Base-by-base conservation (phyloP, 139 green algal species). In the Klebsormidium nitens region DNA sequence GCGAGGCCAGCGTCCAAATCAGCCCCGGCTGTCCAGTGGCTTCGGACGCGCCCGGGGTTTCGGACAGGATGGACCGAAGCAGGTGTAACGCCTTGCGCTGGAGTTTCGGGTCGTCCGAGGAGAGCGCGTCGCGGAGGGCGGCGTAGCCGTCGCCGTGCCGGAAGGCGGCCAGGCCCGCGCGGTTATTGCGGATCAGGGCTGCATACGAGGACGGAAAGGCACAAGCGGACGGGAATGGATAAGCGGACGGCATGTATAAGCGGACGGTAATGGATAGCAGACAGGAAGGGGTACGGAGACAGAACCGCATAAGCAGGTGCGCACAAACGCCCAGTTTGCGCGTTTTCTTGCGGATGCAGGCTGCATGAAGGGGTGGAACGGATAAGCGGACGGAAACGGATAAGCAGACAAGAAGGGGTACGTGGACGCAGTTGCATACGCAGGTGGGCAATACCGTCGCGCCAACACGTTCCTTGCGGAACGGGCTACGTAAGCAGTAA, bases 61-160 rank as follows among this genome's bases (percentile, higher is more conserved):
- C 66, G 37, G 72, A 32, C 56, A 74, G 44, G 3, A 74, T 29
- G 56, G 72, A 74, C n/a, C 29, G 56, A 52, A 74, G 56, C 11
- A 74, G 23, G n/a, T 28, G 28, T 28, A 72, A 8, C 31, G 66
- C 66, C 36, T 72, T 74, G 31, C 66, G 72, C 31, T 67, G 64
- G 5, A 72, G 37, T 40, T 32, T 28, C 5, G 64, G 64, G 5
- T 72, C 52, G 37, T 72, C 64, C 34, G 47, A 71, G 5, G 31
- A 67, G 14, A 72, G 5, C 34, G 64, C 64, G 31, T 66, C 39
- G 11, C 65, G 64, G 6, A 72, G 56, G 5, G 49, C 14, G 5
- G 14, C 5, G 6, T 56, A 72, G 65, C 64, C 64, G 31, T 36
- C 39, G 34, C 28, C 28, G 31, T 55, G 34, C 5, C 64, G 52